A percentile compares a stretch with the other conserved stretches of the same genome.
Evolutionary conservation across 768 basidiomycete species (phyloP).

Genomic region (Porphyrellus cyaneotinctus): DNA sequence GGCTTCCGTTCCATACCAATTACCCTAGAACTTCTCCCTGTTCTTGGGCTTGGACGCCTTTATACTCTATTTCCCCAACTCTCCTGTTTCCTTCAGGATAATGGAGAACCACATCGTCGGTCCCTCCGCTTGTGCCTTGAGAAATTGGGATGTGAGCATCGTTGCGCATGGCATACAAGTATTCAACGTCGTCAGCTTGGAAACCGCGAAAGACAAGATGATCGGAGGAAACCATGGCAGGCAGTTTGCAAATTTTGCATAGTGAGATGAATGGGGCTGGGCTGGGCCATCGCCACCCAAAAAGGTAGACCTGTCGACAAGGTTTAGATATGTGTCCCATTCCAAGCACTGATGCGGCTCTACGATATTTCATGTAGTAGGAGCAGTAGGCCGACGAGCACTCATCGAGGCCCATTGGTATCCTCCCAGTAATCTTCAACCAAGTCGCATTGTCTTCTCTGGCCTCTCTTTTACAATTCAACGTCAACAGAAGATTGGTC

Average conservation of each 20-base stretch:
- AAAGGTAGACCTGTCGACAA: constrained; percentile 10
- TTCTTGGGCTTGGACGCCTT: constrained; percentile 20
- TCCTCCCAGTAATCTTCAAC: no score
- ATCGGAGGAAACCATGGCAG: constrained; percentile 6
- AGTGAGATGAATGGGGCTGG: no score
- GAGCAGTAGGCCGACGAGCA: no score
- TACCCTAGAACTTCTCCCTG: constrained; percentile 28
- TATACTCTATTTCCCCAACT: constrained; percentile 13
- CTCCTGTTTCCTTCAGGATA: constrained; percentile 1
- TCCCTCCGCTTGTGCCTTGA: constrained; percentile 6
- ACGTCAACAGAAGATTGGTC: no score
- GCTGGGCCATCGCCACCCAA: background rate
- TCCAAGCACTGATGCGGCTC: no score
- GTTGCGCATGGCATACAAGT: constrained; percentile 6
- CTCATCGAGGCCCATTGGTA: no score
- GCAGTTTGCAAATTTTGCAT: background rate
- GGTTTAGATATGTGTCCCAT: no score
- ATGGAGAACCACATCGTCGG: constrained; percentile 10
- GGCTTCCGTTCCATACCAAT: constrained; percentile 36
- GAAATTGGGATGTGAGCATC: background rate
- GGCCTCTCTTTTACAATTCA: no score
- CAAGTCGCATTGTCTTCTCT: no score
- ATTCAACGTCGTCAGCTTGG: constrained; percentile 5
- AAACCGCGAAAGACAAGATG: constrained; percentile 10
- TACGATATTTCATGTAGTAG: no score